Percentiles rank a stretch among this genome's conserved stretches.
phyloP scores from a whole-genome alignment of 768 basidiomycete genomes.

The Daedalea quercina region DNA sequence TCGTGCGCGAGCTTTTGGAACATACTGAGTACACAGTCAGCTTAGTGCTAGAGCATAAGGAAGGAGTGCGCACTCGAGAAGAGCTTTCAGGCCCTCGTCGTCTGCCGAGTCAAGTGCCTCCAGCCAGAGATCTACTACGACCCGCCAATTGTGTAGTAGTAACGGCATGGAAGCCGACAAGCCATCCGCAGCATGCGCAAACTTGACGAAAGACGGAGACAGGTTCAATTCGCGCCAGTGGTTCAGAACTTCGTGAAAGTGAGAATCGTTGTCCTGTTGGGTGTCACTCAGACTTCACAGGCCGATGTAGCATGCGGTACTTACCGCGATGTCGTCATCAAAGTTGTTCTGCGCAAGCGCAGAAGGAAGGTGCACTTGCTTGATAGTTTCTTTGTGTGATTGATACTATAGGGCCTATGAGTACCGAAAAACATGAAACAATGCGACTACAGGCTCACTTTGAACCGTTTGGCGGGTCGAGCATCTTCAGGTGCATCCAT shows the following conservation, averaged over 20 bases:
- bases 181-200: conserved; percentile 52
- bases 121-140: conserved; percentile 62
- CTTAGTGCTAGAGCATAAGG: neutral
- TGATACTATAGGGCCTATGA: conserved; percentile 48
- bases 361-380: conserved; percentile 67
- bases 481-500: conserved; percentile 4
- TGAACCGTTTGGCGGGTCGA: conserved; percentile 21
- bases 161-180: conserved; percentile 74
- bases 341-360: conserved; percentile 44
- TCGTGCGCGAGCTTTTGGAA: conserved; percentile 76
- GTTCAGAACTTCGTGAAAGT: conserved; percentile 67
- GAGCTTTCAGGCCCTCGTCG: conserved; percentile 62
- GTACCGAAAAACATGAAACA: no score
- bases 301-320: no score
- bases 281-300: neutral
- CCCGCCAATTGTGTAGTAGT: conserved; percentile 73
- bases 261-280: conserved; percentile 64
- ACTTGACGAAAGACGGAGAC: conserved; percentile 64
- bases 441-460: conserved; percentile 12
- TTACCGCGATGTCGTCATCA: conserved; percentile 53
- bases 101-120: conserved; percentile 50
- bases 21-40: conserved; percentile 39
- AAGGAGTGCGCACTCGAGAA: conserved; percentile 60
- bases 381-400: conserved; percentile 61
- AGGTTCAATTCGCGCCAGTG: conserved; percentile 81